Evolutionary conservation across 2,329 filamentous ascomycete species (phyloP).

Genomic region (Penicillium digitatum): DNA sequence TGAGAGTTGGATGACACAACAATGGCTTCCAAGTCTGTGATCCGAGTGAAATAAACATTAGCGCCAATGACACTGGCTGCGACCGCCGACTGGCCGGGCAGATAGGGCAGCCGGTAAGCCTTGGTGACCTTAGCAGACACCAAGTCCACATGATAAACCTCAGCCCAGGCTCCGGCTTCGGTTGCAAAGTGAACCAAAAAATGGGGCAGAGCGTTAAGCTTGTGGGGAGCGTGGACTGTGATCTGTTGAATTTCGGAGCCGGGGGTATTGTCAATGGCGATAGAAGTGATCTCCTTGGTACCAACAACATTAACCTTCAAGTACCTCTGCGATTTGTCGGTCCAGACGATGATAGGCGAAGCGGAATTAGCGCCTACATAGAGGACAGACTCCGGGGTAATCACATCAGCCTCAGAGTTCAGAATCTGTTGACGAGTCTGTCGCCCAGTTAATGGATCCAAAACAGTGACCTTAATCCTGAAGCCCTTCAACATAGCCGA

Average conservation of each 20-base stretch:
- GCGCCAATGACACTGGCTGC: slow-evolving; percentile 71
- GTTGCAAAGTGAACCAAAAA: slow-evolving; percentile 82
- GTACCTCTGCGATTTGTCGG: slow-evolving; percentile 42
- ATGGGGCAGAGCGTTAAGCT: slow-evolving; percentile 68
- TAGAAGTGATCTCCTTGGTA: slow-evolving; percentile 38
- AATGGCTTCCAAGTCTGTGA: slow-evolving; percentile 69
- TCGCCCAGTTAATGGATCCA: slow-evolving; percentile 70
- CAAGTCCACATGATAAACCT: slow-evolving; percentile 78
- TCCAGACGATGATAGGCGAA: slow-evolving; percentile 44
- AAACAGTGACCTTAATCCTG: slow-evolving; percentile 68
- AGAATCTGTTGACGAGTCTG: slow-evolving; percentile 68
- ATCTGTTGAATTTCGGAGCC: slow-evolving; percentile 52
- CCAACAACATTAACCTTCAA: slow-evolving; percentile 47
- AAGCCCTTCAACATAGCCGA: slow-evolving; percentile 62
- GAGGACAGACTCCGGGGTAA: slow-evolving; percentile 38
- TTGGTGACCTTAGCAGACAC: slow-evolving; percentile 66
- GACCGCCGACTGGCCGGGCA: slow-evolving; percentile 69
- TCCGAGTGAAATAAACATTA: slow-evolving; percentile 83
- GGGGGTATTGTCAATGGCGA: slow-evolving; percentile 41
- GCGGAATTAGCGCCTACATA: slow-evolving; percentile 41
- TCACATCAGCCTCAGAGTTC: slow-evolving; percentile 69
- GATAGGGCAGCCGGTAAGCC: slow-evolving; percentile 72
- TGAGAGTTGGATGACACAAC: slow-evolving; percentile 74
- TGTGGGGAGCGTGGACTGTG: slow-evolving; percentile 67
- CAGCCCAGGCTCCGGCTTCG: slow-evolving; percentile 67